Conservation (phyloP, 108 stramenopile species). For the Discostella pseudostelligera region DNA sequence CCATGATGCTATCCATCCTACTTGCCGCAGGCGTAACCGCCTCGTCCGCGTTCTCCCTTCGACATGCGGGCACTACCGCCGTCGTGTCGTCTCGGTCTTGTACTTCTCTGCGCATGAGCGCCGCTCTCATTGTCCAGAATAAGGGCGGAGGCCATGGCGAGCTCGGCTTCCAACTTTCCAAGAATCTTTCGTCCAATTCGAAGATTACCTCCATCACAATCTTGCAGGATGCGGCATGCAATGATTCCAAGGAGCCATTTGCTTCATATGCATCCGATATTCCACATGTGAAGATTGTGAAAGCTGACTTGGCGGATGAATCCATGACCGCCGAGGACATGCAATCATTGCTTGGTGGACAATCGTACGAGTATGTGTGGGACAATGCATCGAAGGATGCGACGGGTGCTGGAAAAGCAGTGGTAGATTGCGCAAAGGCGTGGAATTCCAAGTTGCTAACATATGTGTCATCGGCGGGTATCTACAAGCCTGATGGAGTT, state of each 20-base stretch:
- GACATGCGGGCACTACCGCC: background rate
- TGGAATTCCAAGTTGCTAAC: slow-evolving; percentile 76
- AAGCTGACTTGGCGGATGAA: slow-evolving; percentile 68
- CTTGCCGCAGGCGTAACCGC: slow-evolving; percentile 20
- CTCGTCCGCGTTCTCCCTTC: slow-evolving; percentile 28
- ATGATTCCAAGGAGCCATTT: slow-evolving; percentile 72
- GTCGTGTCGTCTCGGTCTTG: background rate
- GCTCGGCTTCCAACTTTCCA: slow-evolving; percentile 78
- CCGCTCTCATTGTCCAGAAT: slow-evolving; percentile 85
- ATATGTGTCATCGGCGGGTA: slow-evolving; percentile 77
- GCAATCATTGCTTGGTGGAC: slow-evolving; percentile 47
- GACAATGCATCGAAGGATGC: slow-evolving; percentile 85
- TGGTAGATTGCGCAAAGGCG: slow-evolving; percentile 61
- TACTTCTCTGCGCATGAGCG: slow-evolving; percentile 55
- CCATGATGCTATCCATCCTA: slow-evolving; percentile 15
- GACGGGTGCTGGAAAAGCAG: slow-evolving; percentile 62
- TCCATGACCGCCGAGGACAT: slow-evolving; percentile 61
- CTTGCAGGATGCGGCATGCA: slow-evolving; percentile 80
- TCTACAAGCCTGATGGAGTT: slow-evolving; percentile 63
- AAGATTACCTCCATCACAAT: slow-evolving; percentile 84
- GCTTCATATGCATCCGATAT: slow-evolving; percentile 69
- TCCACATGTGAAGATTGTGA: slow-evolving; percentile 72
- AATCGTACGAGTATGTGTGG: slow-evolving; percentile 77
- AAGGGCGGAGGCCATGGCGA: slow-evolving; percentile 89
- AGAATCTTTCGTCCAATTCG: slow-evolving; percentile 51